Percentiles rank a stretch among this genome's conserved stretches.
phyloP scores from a whole-genome alignment of 169 alveolate genomes.

The Pseudocohnilembus persalinus region DNA sequence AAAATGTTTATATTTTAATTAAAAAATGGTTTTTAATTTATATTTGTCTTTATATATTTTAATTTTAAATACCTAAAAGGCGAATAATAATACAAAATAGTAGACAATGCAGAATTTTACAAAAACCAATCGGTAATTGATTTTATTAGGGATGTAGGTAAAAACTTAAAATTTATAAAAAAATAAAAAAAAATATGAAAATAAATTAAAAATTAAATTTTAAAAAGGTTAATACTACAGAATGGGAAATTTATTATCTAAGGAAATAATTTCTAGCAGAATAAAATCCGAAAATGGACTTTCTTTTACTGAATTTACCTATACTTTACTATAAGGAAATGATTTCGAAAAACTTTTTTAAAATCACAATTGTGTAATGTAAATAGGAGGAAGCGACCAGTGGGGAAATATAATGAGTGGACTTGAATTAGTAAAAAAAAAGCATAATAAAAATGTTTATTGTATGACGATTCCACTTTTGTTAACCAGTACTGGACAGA shows the following conservation, averaged over 20 bases:
- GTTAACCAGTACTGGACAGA: constrained; percentile 52
- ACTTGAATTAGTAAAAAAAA: constrained; percentile 55
- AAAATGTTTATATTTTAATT: background rate
- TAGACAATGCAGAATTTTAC: constrained; percentile 52
- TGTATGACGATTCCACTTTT: constrained; percentile 60
- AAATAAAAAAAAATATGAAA: background rate
- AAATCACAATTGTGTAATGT: constrained; percentile 42
- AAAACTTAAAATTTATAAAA: background rate
- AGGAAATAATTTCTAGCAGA: constrained; percentile 54
- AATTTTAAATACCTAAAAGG: background rate
- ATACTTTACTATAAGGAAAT: constrained; percentile 53
- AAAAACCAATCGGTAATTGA: constrained; percentile 40
- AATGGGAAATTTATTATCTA: constrained; percentile 46
- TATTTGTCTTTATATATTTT: background rate
- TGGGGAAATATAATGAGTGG: constrained; percentile 80
- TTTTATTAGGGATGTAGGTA: constrained; percentile 50
- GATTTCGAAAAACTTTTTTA: constrained; percentile 50
- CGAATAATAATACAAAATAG: constrained; percentile 1
- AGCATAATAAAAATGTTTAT: constrained; percentile 44
- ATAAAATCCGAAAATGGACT: constrained; percentile 47
- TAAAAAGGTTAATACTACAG: constrained; percentile 57
- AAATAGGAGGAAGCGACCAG: constrained; percentile 72
- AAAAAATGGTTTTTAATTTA: too few relatives aligned
- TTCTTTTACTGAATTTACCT: constrained; percentile 65
- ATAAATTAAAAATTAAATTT: background rate